A percentile compares a stretch with the other conserved stretches of the same genome.
These are phyloP conservation scores for Leucogyrophana mollusca DNA, from an alignment of 768 basidiomycete genomes.

Conservation along the genomic window DNA sequence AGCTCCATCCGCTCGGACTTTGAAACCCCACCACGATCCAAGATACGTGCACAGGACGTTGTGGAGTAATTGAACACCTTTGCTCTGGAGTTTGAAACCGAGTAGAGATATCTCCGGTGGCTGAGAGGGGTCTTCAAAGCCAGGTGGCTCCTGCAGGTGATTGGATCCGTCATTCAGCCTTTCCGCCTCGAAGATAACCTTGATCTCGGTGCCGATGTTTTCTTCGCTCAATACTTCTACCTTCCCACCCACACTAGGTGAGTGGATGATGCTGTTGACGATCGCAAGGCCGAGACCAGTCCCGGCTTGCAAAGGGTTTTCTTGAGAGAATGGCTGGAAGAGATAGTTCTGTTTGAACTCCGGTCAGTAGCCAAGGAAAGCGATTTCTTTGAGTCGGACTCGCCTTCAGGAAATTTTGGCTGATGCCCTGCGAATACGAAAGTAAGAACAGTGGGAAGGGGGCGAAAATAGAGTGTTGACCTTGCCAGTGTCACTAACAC, in stretches of 20 bases:
- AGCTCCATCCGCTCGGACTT: slow-evolving; percentile 36
- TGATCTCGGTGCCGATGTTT: slow-evolving; percentile 88
- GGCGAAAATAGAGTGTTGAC: slow-evolving; percentile 30
- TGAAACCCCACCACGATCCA: slow-evolving; percentile 75
- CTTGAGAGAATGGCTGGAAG: slow-evolving; percentile 97
- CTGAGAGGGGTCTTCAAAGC: slow-evolving; percentile 35
- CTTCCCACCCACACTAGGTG: slow-evolving; percentile 83
- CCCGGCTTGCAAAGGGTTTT: slow-evolving; percentile 90
- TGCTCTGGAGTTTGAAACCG: slow-evolving; percentile 65
- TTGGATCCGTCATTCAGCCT: slow-evolving; percentile 39
- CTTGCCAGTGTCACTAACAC: slow-evolving; percentile 90
- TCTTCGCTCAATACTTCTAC: slow-evolving; percentile 95
- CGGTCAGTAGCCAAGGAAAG: slow-evolving; percentile 1
- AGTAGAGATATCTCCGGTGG: slow-evolving; percentile 63
- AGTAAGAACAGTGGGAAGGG: slow-evolving; percentile 4
- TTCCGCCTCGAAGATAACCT: slow-evolving; percentile 79
- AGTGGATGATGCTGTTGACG: slow-evolving; percentile 88
- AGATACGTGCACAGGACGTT: slow-evolving; percentile 66
- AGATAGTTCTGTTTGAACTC: slow-evolving; percentile 67
- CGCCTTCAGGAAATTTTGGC: slow-evolving; percentile 88
- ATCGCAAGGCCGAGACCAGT: slow-evolving; percentile 95
- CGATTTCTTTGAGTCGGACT: slow-evolving; percentile 5
- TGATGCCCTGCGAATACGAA: slow-evolving; percentile 63
- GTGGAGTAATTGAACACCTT: slow-evolving; percentile 66
- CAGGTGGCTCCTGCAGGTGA: slow-evolving; percentile 46